Evolutionary conservation across 192 early-diverging fungal genomes (phyloP).

Genomic region (Entomortierella lignicola): DNA sequence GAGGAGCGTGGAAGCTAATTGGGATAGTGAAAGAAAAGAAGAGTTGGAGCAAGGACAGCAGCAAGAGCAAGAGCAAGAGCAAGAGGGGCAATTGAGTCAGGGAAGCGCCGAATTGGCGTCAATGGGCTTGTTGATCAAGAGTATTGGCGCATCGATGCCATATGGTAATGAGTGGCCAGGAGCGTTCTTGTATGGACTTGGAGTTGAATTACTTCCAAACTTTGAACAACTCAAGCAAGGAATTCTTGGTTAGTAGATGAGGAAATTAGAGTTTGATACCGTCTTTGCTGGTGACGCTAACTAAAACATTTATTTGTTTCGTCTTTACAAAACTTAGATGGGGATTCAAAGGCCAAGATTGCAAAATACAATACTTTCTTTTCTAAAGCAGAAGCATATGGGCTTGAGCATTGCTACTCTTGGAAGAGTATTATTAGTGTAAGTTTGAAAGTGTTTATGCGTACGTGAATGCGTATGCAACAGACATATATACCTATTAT

Average conservation of each 20-base stretch:
- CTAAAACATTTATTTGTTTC: background rate
- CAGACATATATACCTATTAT: no score
- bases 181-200: slow-evolving; percentile 58
- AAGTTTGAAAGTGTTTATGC: slow-evolving; percentile 44
- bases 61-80: no score
- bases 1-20: background rate
- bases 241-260: slow-evolving; percentile 7
- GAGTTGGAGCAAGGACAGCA: no score
- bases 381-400: slow-evolving; percentile 42
- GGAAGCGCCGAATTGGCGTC: background rate
- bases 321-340: background rate
- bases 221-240: slow-evolving; percentile 46
- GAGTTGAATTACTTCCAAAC: slow-evolving; percentile 55
- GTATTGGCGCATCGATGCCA: slow-evolving; percentile 57
- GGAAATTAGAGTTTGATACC: background rate
- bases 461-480: no score
- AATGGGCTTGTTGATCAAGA: slow-evolving; percentile 68
- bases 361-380: slow-evolving; percentile 48
- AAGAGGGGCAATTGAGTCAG: no score
- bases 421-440: slow-evolving; percentile 59
- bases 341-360: slow-evolving; percentile 21
- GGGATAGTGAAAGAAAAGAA: background rate
- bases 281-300: no score
- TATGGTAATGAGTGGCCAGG: slow-evolving; percentile 63
- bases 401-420: slow-evolving; percentile 51